Evolutionary conservation across 2,329 filamentous ascomycete species (phyloP).

Genomic region (Pseudogymnoascus sp.): DNA sequence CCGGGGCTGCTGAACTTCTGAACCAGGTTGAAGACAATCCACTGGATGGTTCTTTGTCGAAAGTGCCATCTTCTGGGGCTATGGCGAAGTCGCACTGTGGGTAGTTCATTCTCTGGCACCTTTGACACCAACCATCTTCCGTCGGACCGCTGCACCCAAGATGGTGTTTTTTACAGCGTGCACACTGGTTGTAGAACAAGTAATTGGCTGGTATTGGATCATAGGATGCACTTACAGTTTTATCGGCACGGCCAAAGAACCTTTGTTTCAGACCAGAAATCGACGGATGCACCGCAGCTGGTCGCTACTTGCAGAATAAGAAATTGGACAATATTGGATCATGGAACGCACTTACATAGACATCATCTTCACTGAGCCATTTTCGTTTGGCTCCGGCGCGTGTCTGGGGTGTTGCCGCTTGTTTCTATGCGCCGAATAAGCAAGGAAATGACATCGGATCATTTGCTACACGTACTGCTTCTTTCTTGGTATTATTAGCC

Average conservation of each 20-base stretch:
- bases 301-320: not conserved
- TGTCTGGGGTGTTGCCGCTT: not conserved
- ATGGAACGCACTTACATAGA: not conserved
- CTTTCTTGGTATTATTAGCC: not conserved
- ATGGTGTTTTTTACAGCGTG: not conserved
- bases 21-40: not conserved
- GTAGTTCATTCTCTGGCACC: not conserved
- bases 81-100: not conserved
- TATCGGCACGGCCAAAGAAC: not conserved
- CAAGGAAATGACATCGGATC: not conserved
- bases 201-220: not conserved
- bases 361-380: too few species aligned
- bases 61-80: not conserved
- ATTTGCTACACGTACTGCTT: not conserved
- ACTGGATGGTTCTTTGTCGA: not conserved
- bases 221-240: not conserved
- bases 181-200: not conserved
- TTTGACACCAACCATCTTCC: not conserved
- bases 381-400: not conserved
- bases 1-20: not conserved
- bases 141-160: not conserved
- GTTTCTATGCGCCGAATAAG: not conserved
- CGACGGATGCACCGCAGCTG: not conserved
- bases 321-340: not conserved
- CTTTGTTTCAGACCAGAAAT: not conserved